These are phyloP conservation scores for Sugiyamaella boreocaroliniensis DNA, from an alignment of 805 yeast genomes.

Conservation along the genomic window DNA sequence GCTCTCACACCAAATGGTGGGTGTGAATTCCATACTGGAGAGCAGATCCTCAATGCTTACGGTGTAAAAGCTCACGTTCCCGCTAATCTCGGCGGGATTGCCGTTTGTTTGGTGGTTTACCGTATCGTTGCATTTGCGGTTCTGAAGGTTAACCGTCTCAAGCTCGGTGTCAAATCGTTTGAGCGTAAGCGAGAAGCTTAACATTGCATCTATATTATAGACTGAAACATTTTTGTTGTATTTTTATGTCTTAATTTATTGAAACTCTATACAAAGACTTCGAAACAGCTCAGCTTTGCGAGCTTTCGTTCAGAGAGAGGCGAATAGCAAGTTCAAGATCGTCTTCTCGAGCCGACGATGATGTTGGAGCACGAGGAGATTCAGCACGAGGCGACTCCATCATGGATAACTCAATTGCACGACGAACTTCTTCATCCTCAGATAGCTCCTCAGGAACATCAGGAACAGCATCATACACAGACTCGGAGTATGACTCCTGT, in stretches of 20 bases:
- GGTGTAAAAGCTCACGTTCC: conserved; percentile 30
- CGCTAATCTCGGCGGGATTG: conserved; percentile 21
- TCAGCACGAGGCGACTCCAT: conserved; percentile 1
- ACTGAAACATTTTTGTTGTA: not conserved
- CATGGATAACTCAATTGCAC: conserved; percentile 17
- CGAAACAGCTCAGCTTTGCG: not conserved
- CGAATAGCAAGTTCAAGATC: conserved; percentile 3
- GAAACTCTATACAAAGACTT: not conserved
- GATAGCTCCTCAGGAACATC: not conserved
- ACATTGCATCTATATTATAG: not conserved
- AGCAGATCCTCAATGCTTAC: conserved; percentile 49
- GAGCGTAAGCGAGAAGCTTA: not conserved
- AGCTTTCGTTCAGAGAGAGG: not conserved
- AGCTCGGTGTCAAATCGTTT: conserved; percentile 16
- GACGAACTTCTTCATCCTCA: conserved; percentile 20
- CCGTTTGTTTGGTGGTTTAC: conserved; percentile 23
- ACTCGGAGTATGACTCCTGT: not conserved
- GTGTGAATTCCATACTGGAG: conserved; percentile 50
- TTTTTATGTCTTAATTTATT: conserved; percentile 1
- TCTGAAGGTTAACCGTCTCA: conserved; percentile 21
- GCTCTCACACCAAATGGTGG: conserved; percentile 26
- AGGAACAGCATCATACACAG: not conserved
- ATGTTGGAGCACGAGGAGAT: not conserved
- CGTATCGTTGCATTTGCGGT: conserved; percentile 22
- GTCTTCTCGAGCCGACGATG: not conserved